Evolutionary conservation across 768 basidiomycete genomes (phyloP).

Genomic region (Lactarius hengduanensis): DNA sequence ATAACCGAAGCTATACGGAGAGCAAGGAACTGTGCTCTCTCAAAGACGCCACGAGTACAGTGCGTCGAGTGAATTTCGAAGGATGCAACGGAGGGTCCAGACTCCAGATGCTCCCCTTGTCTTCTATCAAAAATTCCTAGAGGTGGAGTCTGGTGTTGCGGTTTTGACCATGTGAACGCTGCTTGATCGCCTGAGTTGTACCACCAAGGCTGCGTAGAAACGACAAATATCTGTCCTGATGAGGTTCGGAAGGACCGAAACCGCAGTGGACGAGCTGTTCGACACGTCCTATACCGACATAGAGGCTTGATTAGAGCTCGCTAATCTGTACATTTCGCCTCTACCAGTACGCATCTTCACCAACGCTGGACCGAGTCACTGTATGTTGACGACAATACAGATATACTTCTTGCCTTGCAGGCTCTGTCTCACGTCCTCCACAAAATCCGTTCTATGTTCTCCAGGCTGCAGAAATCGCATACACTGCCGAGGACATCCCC

Average conservation of each 20-base stretch:
- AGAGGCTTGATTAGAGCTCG: constrained; percentile 58
- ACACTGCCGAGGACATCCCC: constrained; percentile 64
- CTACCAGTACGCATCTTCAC: constrained; percentile 48
- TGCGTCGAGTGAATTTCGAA: constrained; percentile 75
- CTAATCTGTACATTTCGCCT: constrained; percentile 74
- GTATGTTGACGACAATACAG: constrained; percentile 39
- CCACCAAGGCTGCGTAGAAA: constrained; percentile 65
- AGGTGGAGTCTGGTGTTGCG: constrained; percentile 68
- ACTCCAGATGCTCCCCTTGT: constrained; percentile 45
- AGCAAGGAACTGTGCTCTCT: constrained; percentile 49
- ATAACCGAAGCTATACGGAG: too few species aligned
- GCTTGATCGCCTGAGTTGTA: background rate
- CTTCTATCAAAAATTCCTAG: constrained; percentile 62
- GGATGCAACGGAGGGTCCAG: constrained; percentile 62
- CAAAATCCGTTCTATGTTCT: too few species aligned
- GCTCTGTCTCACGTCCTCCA: constrained; percentile 69
- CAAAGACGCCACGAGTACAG: constrained; percentile 77
- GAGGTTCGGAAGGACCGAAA: constrained; percentile 57
- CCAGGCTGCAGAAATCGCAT: constrained; percentile 82
- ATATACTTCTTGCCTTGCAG: constrained; percentile 66
- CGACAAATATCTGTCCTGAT: constrained; percentile 74
- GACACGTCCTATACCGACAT: constrained; percentile 85
- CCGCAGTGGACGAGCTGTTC: constrained; percentile 71
- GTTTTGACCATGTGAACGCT: background rate
- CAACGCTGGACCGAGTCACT: background rate